phyloP scores from a whole-genome alignment of 441 rosid species.

The Erodium texanum region DNA sequence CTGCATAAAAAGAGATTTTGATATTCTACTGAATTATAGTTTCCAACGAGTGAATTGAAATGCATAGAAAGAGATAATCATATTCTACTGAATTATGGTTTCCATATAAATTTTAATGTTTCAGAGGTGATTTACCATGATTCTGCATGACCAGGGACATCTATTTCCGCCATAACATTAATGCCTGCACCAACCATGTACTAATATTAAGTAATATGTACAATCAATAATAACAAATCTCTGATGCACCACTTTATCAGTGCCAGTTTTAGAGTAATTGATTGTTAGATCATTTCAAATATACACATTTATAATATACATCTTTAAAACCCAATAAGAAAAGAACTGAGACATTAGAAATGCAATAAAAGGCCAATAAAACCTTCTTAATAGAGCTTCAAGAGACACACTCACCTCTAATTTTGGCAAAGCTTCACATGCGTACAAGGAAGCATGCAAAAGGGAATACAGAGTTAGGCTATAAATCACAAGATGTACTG shows the following conservation, averaged over 20 bases:
- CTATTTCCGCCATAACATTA: slow-evolving; percentile 85
- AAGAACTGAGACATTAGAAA: neutral
- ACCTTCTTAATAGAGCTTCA: neutral
- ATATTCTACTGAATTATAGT: slow-evolving; percentile 3
- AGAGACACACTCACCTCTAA: slow-evolving; percentile 51
- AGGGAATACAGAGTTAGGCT: slow-evolving; percentile 17
- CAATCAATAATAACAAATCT: neutral
- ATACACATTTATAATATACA: neutral
- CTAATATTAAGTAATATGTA: slow-evolving; percentile 6
- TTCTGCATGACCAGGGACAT: slow-evolving; percentile 97
- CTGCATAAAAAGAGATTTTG: slow-evolving; percentile 34
- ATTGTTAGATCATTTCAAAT: neutral
- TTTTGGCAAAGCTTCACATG: slow-evolving; percentile 72
- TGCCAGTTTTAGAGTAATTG: slow-evolving; percentile 1
- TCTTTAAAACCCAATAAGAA: neutral
- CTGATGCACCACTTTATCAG: neutral
- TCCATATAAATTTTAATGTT: neutral
- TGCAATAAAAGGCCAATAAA: neutral
- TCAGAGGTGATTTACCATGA: slow-evolving; percentile 53
- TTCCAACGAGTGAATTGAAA: neutral
- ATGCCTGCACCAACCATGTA: slow-evolving; percentile 50
- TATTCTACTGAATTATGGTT: slow-evolving; percentile 1
- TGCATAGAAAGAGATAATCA: slow-evolving; percentile 13
- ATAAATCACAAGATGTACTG: neutral
- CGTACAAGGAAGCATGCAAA: slow-evolving; percentile 23